Conservation (phyloP, 2,329 filamentous ascomycete genomes). For the Xenosphaeropsis pyriputrescens region DNA sequence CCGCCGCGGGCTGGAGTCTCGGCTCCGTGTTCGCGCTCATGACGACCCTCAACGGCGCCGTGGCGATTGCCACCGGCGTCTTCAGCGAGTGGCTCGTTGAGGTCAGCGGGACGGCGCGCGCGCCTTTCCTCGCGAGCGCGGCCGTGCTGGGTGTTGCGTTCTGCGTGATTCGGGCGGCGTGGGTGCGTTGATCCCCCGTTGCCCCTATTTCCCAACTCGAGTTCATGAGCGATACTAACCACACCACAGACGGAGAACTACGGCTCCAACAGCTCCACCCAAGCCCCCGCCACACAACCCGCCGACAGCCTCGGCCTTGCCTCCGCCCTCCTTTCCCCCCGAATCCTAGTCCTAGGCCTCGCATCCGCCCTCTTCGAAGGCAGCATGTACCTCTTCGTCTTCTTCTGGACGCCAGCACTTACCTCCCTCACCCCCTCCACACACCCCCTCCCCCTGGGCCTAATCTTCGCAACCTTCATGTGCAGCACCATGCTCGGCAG, state of each 20-base stretch:
- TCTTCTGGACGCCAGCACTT: slow-evolving; percentile 45
- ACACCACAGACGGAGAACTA: slow-evolving; percentile 31
- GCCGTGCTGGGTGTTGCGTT: slow-evolving; percentile 26
- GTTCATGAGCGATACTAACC: background rate
- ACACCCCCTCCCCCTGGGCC: slow-evolving; percentile 29
- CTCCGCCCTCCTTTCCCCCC: slow-evolving; percentile 4
- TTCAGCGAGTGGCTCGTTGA: slow-evolving; percentile 34
- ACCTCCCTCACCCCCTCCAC: slow-evolving; percentile 24
- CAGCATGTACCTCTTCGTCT: slow-evolving; percentile 47
- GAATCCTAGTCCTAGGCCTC: slow-evolving; percentile 33
- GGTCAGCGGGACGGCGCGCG: slow-evolving; percentile 29
- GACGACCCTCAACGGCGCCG: slow-evolving; percentile 35
- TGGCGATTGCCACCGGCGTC: slow-evolving; percentile 38
- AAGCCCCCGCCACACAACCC: slow-evolving; percentile 4
- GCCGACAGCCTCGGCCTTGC: no score
- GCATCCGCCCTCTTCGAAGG: slow-evolving; percentile 44
- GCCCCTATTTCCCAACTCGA: background rate
- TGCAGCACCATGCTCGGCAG: slow-evolving; percentile 43
- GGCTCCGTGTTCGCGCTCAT: slow-evolving; percentile 36
- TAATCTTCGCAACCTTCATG: slow-evolving; percentile 44
- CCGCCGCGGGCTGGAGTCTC: slow-evolving; percentile 26
- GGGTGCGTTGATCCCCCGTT: no score
- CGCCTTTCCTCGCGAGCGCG: slow-evolving; percentile 34
- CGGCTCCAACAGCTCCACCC: slow-evolving; percentile 18
- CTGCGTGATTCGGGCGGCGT: slow-evolving; percentile 28